A percentile compares a stretch with the other conserved stretches of the same genome.
phyloP scores from a whole-genome alignment of 2,329 filamentous ascomycete species.

The Chaetothyriales sp. region DNA sequence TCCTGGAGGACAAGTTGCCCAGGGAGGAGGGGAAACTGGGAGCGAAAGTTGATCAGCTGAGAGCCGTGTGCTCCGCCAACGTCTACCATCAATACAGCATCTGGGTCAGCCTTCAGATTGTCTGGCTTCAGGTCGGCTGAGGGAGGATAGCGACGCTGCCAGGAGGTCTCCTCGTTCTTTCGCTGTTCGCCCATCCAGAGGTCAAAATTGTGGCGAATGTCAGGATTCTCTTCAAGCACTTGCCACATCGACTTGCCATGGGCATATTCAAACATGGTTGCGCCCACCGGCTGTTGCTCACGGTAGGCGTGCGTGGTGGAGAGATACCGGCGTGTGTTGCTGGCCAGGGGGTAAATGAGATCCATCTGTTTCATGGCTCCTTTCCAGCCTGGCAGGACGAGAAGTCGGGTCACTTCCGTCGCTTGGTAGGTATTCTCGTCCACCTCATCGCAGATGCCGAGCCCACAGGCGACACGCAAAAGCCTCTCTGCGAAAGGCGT shows the following conservation, averaged over 20 bases:
- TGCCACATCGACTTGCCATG: not conserved
- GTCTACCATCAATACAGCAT: slow-evolving; percentile 20
- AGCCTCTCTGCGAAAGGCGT: too few relatives aligned
- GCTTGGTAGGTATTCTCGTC: not conserved
- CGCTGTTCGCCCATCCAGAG: not conserved
- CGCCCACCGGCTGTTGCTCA: not conserved
- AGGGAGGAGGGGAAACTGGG: slow-evolving; percentile 6
- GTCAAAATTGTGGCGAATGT: not conserved
- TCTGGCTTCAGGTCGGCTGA: not conserved
- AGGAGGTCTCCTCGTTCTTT: not conserved
- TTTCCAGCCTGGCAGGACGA: not conserved
- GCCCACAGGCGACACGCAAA: too few relatives aligned
- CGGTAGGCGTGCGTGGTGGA: not conserved
- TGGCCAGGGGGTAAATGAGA: not conserved
- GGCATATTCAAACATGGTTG: not conserved
- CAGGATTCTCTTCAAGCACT: not conserved
- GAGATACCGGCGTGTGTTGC: not conserved
- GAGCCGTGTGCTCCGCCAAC: slow-evolving; percentile 18
- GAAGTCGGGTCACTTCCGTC: not conserved
- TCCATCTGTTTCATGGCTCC: not conserved
- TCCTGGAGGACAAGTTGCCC: slow-evolving; percentile 25
- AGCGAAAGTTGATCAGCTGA: slow-evolving; percentile 12
- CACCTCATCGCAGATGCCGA: not conserved
- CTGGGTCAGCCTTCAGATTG: not conserved
- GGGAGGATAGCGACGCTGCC: not conserved